A percentile compares a stretch with the other conserved stretches of the same genome.
Conservation (phyloP, 140 eudicot species). For the Erigeron philadelphicus region DNA sequence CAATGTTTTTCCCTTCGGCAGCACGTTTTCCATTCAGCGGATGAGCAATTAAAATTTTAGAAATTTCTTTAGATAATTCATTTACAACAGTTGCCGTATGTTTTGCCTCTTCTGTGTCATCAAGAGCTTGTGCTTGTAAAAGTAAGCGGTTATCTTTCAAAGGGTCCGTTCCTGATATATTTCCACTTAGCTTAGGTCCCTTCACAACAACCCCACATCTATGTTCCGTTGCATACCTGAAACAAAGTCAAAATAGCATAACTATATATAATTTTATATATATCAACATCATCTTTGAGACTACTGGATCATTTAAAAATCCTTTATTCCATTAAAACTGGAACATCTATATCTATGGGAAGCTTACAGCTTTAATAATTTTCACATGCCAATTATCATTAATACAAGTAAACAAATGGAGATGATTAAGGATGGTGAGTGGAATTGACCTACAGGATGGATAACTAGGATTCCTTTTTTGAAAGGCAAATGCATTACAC, state of each 20-base stretch:
- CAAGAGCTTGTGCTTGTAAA: conserved; percentile 74
- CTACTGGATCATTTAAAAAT: not conserved
- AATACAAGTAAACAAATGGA: not conserved
- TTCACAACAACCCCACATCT: conserved; percentile 97
- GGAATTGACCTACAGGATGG: too few species aligned
- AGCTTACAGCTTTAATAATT: not conserved
- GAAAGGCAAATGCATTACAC: too few species aligned
- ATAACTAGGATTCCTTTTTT: too few species aligned
- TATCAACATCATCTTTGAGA: not conserved
- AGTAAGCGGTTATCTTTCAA: conserved; percentile 86
- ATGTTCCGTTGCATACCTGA: conserved; percentile 97
- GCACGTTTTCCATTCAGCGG: conserved; percentile 68
- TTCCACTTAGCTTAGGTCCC: conserved; percentile 91
- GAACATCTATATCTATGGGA: not conserved
- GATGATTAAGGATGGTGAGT: too few species aligned
- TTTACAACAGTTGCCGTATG: conserved; percentile 83
- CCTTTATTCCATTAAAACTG: not conserved
- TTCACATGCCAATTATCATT: not conserved
- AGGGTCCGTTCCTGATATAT: conserved; percentile 96
- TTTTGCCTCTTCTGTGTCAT: conserved; percentile 81
- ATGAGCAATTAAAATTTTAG: conserved; percentile 65
- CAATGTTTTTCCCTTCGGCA: conserved; percentile 77
- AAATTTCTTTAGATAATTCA: conserved; percentile 78
- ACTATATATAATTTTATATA: not conserved
- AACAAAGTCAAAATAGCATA: conserved; percentile 18